phyloP scores from a whole-genome alignment of 2,329 filamentous ascomycete species.

The Ceratocystis cubensis region DNA sequence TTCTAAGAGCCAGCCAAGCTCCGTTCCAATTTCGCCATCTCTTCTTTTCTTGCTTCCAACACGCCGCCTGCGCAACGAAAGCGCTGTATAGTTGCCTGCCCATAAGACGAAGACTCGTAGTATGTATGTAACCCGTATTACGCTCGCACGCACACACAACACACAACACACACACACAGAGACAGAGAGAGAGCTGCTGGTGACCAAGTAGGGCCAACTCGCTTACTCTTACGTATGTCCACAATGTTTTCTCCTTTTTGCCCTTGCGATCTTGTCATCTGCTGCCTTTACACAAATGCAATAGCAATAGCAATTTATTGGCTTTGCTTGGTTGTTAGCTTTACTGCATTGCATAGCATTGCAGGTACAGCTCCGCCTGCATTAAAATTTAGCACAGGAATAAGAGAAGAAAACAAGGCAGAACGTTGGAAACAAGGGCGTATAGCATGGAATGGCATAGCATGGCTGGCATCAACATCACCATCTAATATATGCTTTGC shows the following conservation, averaged over 20 bases:
- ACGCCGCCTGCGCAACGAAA: too few relatives aligned
- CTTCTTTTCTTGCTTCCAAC: not conserved
- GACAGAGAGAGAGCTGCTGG: too few relatives aligned
- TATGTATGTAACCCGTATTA: not conserved
- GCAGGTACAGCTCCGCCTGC: not conserved
- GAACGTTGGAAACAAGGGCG: too few relatives aligned
- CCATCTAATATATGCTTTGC: too few relatives aligned
- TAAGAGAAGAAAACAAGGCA: not conserved
- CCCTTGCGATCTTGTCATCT: not conserved
- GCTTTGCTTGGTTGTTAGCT: not conserved
- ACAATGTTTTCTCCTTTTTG: slow-evolving; percentile 3
- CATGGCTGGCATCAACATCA: too few relatives aligned
- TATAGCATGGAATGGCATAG: too few relatives aligned
- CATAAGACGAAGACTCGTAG: not conserved
- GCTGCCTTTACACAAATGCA: not conserved
- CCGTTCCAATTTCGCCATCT: not conserved
- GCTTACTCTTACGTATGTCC: not conserved
- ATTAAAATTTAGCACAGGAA: not conserved
- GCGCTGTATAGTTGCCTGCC: too few relatives aligned
- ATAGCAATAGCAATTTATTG: too few relatives aligned
- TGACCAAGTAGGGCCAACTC: not conserved
- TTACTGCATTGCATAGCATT: not conserved
- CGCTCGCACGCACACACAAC: not conserved
- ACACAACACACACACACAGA: not conserved
- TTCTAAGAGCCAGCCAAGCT: not conserved